Percentiles rank a stretch among this genome's conserved stretches.
These are phyloP conservation scores for Arthrobotrys sinensis DNA, from an alignment of 2,329 filamentous ascomycete genomes.

Conservation along the genomic window DNA sequence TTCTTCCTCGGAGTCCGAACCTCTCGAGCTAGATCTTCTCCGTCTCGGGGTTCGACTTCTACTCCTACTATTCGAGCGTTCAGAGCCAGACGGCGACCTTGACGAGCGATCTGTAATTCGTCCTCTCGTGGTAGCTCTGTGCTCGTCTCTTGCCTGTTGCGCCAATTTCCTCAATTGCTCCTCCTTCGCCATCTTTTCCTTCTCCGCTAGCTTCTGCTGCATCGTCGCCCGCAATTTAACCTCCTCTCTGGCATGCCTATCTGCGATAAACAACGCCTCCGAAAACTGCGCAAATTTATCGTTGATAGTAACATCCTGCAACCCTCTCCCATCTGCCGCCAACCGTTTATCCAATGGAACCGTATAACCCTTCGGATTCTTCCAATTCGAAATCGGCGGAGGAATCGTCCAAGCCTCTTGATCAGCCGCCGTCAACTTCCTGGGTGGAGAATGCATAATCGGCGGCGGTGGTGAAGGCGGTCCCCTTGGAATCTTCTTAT, in stretches of 20 bases:
- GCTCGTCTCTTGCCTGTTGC: slow-evolving; percentile 91
- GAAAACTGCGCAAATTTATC: slow-evolving; percentile 98
- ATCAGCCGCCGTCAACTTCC: slow-evolving; percentile 95
- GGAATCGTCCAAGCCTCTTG: slow-evolving; percentile 96
- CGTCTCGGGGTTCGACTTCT: slow-evolving; percentile 62
- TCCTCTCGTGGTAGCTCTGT: slow-evolving; percentile 71
- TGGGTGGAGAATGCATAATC: slow-evolving; percentile 92
- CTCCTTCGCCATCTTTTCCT: slow-evolving; percentile 95
- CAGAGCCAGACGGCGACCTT: slow-evolving; percentile 59
- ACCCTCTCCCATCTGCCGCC: slow-evolving; percentile 89
- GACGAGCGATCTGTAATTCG: slow-evolving; percentile 66
- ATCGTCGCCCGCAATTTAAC: slow-evolving; percentile 92
- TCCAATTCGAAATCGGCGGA: slow-evolving; percentile 96
- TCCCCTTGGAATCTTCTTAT: slow-evolving; percentile 96
- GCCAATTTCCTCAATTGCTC: slow-evolving; percentile 89
- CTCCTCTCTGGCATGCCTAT: slow-evolving; percentile 94
- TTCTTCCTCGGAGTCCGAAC: slow-evolving; percentile 74
- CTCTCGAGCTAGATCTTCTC: slow-evolving; percentile 61
- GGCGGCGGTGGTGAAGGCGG: slow-evolving; percentile 93
- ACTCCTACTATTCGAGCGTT: slow-evolving; percentile 62
- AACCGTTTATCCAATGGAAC: slow-evolving; percentile 95
- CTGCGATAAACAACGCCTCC: slow-evolving; percentile 93
- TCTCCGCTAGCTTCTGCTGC: slow-evolving; percentile 96
- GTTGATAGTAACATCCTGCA: slow-evolving; percentile 96
- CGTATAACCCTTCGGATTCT: slow-evolving; percentile 98